phyloP scores from a whole-genome alignment of 371 early-diverging fungal species.

The Choanephora cucurbitarum region DNA sequence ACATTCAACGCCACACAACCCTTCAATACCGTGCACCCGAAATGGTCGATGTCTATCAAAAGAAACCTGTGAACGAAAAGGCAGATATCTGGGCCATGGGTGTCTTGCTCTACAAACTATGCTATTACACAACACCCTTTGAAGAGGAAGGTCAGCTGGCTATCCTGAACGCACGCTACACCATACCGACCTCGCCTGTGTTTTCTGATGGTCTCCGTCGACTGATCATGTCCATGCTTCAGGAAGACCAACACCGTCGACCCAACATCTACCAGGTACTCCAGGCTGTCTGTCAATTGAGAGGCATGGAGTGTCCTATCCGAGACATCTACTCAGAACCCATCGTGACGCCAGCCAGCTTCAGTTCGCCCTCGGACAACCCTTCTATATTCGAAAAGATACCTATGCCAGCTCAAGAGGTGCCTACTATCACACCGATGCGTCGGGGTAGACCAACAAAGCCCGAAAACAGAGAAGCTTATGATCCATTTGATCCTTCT shows the following conservation, averaged over 20 bases:
- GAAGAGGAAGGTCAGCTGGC: slow-evolving; percentile 87
- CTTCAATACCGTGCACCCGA: slow-evolving; percentile 94
- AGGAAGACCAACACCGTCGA: slow-evolving; percentile 71
- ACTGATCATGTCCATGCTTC: slow-evolving; percentile 74
- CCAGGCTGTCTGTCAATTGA: slow-evolving; percentile 62
- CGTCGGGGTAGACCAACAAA: slow-evolving; percentile 69
- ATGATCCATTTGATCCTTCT: slow-evolving; percentile 31
- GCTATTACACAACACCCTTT: slow-evolving; percentile 90
- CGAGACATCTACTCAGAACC: slow-evolving; percentile 40
- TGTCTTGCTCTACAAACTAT: slow-evolving; percentile 85
- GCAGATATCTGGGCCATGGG: slow-evolving; percentile 88
- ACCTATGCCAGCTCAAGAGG: slow-evolving; percentile 40
- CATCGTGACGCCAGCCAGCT: slow-evolving; percentile 13
- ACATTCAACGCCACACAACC: slow-evolving; percentile 86
- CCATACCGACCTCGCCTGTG: slow-evolving; percentile 69
- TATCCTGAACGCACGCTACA: slow-evolving; percentile 85
- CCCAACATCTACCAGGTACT: slow-evolving; percentile 81
- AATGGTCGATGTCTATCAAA: slow-evolving; percentile 87
- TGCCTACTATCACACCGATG: slow-evolving; percentile 67
- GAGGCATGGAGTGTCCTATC: slow-evolving; percentile 69
- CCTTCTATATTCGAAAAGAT: slow-evolving; percentile 45
- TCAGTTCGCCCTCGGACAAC: slow-evolving; percentile 6
- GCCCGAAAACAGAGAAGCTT: slow-evolving; percentile 17
- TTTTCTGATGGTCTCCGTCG: slow-evolving; percentile 66
- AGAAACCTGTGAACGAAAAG: slow-evolving; percentile 80